Base-by-base conservation (phyloP, 1,139 yeast genomes). In the Chernovozyma aurita region DNA sequence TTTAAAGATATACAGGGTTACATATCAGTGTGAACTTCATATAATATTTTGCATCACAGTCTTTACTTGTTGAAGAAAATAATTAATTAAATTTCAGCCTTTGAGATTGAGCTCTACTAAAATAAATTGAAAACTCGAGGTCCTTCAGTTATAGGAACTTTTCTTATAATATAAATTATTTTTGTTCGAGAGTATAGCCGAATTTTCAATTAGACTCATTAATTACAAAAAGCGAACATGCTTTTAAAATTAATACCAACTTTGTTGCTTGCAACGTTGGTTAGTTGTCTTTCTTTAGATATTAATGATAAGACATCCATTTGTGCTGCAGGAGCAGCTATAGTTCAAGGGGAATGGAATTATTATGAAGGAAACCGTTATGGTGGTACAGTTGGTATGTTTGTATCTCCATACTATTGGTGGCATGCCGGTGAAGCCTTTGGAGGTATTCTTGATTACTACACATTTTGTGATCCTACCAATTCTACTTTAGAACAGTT, bases 351-450 rank as follows among this genome's bases (percentile, higher is more conserved):
- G 47, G 65, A 73, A 46, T 53, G 77, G 57, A 78, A 79, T 53
- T 79, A 79, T 52, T 78, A 78, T 48, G 70, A 63, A 41, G 85
- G 84, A 22, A 46, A 50, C 11, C 50, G 57, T 28, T 56, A 62
- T 37, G 85, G 84, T 31, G 84, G 84, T 32, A 62, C 73, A 5
- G 73, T 76, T 2, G 85, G 85, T 4, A 70, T 73, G 76, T 76
- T 79, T 44, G 57, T 65, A 6, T 41, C 66, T 8, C 85, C 84
- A 2, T 77, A 79, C 59, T 79, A 78, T 59, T 79, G 85, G 85
- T 79, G 85, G 85, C 74, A 78, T 48, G 81, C 84, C 9, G 85
- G 85, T 28, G 80, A 76, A 56, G 81, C 80, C 1, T 78, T 77
- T 53, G 85, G 84, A 21, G 80, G 81, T 2, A 57, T 79, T 53